phyloP scores from a whole-genome alignment of 345 rosid genomes.

The Lepidium africanum region DNA sequence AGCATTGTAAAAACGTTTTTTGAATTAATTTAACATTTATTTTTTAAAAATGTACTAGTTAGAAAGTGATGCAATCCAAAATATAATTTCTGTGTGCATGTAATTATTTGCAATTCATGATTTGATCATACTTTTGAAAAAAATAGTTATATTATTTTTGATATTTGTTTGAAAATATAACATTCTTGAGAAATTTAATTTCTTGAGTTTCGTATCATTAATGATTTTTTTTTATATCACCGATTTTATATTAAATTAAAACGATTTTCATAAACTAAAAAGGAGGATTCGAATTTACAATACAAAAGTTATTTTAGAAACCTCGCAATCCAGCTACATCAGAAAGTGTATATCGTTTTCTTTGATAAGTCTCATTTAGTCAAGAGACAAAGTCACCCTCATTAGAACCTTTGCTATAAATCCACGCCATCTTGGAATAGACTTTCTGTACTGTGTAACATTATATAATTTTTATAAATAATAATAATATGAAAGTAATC shows the following conservation, averaged over 20 bases:
- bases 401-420: not conserved
- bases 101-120: not conserved
- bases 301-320: too few relatives aligned
- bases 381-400: slow-evolving; percentile 8
- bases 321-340: not conserved
- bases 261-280: too few relatives aligned
- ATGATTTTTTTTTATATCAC: too few relatives aligned
- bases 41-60: too few relatives aligned
- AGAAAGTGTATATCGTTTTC: not conserved
- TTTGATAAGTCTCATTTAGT: not conserved
- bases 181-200: too few relatives aligned
- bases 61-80: not conserved
- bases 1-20: too few relatives aligned
- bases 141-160: too few relatives aligned
- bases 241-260: too few relatives aligned
- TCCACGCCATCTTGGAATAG: slow-evolving; percentile 5
- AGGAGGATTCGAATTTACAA: too few relatives aligned
- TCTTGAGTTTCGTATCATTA: too few relatives aligned
- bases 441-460: not conserved
- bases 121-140: not conserved
- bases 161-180: too few relatives aligned
- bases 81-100: not conserved
- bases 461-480: not conserved
- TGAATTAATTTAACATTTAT: not conserved
- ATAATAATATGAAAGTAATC: not conserved